Evolutionary conservation across 2,329 filamentous ascomycete genomes (phyloP), one percentile per base, ranked within the genome.

Genomic region (Cryphonectria naterciae): DNA sequence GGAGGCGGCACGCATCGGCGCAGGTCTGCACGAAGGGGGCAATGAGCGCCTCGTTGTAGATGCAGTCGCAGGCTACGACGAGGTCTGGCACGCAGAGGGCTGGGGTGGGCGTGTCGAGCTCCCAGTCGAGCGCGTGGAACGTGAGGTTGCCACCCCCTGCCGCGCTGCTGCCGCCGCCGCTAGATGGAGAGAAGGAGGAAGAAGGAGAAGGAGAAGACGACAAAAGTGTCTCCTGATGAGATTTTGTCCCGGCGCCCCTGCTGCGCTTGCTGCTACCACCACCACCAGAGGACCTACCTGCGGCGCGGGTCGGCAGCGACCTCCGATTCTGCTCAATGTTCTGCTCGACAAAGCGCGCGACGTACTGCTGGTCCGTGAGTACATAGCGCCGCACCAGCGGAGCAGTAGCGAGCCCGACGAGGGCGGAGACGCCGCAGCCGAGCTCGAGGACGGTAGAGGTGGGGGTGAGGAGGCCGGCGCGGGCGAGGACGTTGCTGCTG

Each of bases 11-110:
- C 35, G 90, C 86, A 73, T 97, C 92, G 7, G 85, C 88, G 78
- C 93, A 97, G 0, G 93, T 92, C 76, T 91, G 88, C n/a, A 96
- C 92, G 65, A 98, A 88, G 0, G 95, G 94, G 60, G 88, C 83
- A 35, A 98, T 88, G 3, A 98, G 87, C 2, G 92, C 88, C 74
- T 97, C 93, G 81, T 98, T 99, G 84, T 97, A 99, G 75, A 99
- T 92, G 80, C 95, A 98, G 80, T 99, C 96, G 78, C 94, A 97
- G 4, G 94, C 94, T 49, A 98, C 79, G 15, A 98, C 84, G 19
- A 90, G 81, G 76, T 97, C 92, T 19, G 78, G 78, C 15, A 81
- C 79, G 1, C 82, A 82, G 41, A 88, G 79, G 2, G 76, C 75
- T 13, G 78, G 74, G 35, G 82, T 86, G 13, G 91, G 85, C 63